These are phyloP conservation scores for Agrocybe chaxingu DNA, from an alignment of 768 basidiomycete genomes.

Conservation along the genomic window DNA sequence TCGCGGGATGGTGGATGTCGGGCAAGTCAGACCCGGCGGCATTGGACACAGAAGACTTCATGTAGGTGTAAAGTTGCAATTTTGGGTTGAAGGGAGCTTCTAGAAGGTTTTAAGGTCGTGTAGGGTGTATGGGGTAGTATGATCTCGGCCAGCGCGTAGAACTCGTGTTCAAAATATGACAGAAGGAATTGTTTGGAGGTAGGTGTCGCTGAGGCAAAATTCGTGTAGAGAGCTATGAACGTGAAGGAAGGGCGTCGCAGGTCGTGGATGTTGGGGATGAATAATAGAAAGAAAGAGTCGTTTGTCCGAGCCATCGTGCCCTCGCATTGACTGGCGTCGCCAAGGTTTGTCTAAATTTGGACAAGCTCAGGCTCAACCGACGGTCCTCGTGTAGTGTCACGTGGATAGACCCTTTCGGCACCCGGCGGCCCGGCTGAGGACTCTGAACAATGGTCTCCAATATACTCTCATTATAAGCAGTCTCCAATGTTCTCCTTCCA, in stretches of 20 bases:
- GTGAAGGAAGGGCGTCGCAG: too few species aligned
- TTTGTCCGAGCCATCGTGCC: not conserved
- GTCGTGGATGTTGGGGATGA: not conserved
- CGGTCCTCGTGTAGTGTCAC: not conserved
- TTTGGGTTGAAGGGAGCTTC: not conserved
- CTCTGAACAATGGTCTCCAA: too few species aligned
- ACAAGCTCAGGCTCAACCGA: not conserved
- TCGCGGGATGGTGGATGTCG: constrained; percentile 17
- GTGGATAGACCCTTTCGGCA: not conserved
- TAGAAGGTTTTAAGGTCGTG: constrained; percentile 12
- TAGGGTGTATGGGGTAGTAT: not conserved
- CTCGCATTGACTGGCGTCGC: not conserved
- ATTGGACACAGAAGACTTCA: constrained; percentile 7
- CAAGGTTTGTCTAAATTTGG: not conserved
- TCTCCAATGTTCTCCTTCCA: too few species aligned
- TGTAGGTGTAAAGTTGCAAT: not conserved
- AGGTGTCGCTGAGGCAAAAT: not conserved
- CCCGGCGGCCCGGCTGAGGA: too few species aligned
- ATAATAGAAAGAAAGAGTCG: not conserved
- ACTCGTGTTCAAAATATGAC: constrained; percentile 10
- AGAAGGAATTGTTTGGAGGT: not conserved
- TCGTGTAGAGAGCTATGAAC: too few species aligned
- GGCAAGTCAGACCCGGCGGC: constrained; percentile 11
- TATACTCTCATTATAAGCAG: too few species aligned
- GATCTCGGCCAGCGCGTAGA: constrained; percentile 9